Evolutionary conservation across 2,329 filamentous ascomycete species (phyloP).

Genomic region (Bipolaris bicolor): DNA sequence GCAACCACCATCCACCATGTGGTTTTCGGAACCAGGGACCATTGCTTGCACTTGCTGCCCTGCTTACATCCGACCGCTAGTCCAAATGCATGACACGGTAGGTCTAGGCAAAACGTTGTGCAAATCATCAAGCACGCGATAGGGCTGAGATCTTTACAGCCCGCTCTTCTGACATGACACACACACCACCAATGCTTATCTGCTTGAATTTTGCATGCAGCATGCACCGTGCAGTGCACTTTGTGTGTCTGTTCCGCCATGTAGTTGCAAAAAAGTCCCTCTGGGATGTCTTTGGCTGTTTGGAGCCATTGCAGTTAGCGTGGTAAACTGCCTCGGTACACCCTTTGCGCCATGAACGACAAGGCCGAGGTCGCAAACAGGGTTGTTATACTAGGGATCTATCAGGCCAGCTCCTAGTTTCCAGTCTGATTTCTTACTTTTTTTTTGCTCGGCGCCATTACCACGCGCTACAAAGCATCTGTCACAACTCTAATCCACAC

Average conservation of each 20-base stretch:
- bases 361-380: constrained; percentile 9
- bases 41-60: not conserved
- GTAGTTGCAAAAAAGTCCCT: not conserved
- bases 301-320: constrained; percentile 9
- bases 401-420: not conserved
- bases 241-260: not conserved
- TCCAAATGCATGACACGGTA: not conserved
- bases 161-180: not conserved
- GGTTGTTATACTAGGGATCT: not conserved
- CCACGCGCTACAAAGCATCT: not conserved
- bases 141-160: not conserved
- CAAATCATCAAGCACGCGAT: not conserved
- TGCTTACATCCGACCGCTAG: not conserved
- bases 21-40: no score
- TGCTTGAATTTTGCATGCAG: no score
- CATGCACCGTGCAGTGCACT: no score
- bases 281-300: not conserved
- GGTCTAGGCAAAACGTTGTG: not conserved
- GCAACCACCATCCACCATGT: no score
- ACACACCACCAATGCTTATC: not conserved
- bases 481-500: not conserved
- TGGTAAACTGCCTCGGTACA: constrained; percentile 15
- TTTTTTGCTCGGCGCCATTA: not conserved
- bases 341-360: constrained; percentile 1
- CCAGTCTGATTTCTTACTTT: not conserved